Evolutionary conservation across 2,329 filamentous ascomycete genomes (phyloP).

Genomic region (Periconia macrospinosa): DNA sequence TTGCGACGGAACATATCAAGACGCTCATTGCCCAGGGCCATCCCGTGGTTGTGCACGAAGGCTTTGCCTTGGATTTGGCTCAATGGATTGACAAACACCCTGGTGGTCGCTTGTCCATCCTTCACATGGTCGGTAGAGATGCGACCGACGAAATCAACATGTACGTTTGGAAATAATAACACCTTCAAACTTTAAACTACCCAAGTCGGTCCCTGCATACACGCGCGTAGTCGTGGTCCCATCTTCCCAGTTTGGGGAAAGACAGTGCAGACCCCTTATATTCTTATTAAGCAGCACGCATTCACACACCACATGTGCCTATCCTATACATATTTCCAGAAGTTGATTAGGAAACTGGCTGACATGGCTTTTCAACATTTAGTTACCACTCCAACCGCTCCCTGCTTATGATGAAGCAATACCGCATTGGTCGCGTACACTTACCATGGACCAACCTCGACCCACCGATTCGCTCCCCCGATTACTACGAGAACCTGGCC

Average conservation of each 20-base stretch:
- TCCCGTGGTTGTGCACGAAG: constrained; percentile 60
- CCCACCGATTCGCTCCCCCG: constrained; percentile 60
- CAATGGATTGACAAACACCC: constrained; percentile 63
- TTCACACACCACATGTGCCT: background rate
- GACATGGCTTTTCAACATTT: constrained; percentile 10
- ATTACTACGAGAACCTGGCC: constrained; percentile 38
- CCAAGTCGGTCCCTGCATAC: background rate
- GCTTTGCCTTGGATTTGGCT: constrained; percentile 58
- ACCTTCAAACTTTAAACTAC: background rate
- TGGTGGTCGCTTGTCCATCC: constrained; percentile 60
- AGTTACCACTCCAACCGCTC: constrained; percentile 62
- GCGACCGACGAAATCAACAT: constrained; percentile 62
- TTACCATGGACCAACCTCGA: constrained; percentile 61
- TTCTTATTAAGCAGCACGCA: constrained; percentile 10
- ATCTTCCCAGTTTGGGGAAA: constrained; percentile 10
- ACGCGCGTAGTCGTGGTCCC: constrained; percentile 7
- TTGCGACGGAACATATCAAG: constrained; percentile 53
- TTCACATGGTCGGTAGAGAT: constrained; percentile 64
- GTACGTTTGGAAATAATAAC: constrained; percentile 41
- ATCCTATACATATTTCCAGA: background rate
- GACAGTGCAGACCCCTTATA: background rate
- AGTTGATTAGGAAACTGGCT: background rate
- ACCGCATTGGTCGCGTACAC: constrained; percentile 60
- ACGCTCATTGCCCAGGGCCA: constrained; percentile 58
- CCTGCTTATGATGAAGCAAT: constrained; percentile 60